phyloP scores from a whole-genome alignment of 1,284 basidiomycete genomes.

The Exobasidium rhododendri region DNA sequence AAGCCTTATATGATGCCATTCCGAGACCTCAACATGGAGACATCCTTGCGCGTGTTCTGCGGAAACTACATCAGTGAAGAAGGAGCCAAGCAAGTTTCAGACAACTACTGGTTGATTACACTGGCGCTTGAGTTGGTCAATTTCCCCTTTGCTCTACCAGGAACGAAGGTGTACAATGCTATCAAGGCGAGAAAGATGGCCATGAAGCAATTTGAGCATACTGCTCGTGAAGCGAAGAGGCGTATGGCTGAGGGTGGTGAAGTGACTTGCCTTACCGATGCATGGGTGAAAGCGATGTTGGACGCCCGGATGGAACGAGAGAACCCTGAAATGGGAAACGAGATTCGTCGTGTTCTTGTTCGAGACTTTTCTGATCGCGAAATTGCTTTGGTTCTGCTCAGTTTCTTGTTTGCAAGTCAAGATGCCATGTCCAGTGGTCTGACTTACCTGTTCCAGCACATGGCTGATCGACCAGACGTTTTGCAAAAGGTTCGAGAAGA shows the following conservation, averaged over 20 bases:
- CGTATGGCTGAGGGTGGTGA: conserved; percentile 78
- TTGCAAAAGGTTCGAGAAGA: conserved; percentile 86
- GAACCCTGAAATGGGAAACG: conserved; percentile 57
- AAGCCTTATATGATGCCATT: conserved; percentile 76
- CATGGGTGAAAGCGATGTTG: conserved; percentile 77
- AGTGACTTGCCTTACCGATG: conserved; percentile 85
- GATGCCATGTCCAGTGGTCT: conserved; percentile 83
- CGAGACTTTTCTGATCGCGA: conserved; percentile 88
- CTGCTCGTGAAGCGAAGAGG: conserved; percentile 75
- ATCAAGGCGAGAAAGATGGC: conserved; percentile 88
- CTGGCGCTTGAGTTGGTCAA: conserved; percentile 94
- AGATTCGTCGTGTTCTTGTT: conserved; percentile 57
- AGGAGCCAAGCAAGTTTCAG: conserved; percentile 75
- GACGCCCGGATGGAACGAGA: conserved; percentile 58
- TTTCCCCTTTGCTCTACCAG: conserved; percentile 75
- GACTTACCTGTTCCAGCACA: conserved; percentile 92
- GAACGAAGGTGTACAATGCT: conserved; percentile 93
- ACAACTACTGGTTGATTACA: conserved; percentile 96
- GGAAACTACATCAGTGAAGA: conserved; percentile 81
- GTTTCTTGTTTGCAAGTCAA: conserved; percentile 95
- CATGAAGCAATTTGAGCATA: conserved; percentile 76
- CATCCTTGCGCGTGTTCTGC: conserved; percentile 91
- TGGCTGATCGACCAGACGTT: conserved; percentile 86
- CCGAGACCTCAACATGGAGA: conserved; percentile 95
- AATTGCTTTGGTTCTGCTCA: conserved; percentile 89